Evolutionary conservation across 1,139 yeast genomes (phyloP), one percentile per base, ranked within the genome.

Genomic region (Chernovozyma aurita): DNA sequence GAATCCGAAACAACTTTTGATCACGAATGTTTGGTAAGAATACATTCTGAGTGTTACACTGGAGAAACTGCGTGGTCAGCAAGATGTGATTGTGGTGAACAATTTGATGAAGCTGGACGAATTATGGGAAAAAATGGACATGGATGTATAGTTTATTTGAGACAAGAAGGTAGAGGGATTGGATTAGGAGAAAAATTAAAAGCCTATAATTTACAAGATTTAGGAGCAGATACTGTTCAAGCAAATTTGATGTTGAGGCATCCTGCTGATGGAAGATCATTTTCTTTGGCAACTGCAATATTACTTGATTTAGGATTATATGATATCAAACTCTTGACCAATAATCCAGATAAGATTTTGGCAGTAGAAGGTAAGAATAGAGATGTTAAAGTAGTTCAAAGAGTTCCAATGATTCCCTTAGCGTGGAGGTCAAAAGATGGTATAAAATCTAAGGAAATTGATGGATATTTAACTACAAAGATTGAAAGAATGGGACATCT

Each of bases 31-130:
- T 46, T 68, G 37, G 72, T 67, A 12, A 74, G 98, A 43, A 88
- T 94, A 46, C 99, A 94, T 56, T 85, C 95, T 4, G 99, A 94
- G 57, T 94, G 98, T 59, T 94, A 92, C 63, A 94, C 99, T 0
- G 98, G 98, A 6, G 99, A 94, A 57, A 92, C 97, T 1, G 97
- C 97, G 11, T 94, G 98, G 97, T 80, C 94, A 41, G 97, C 98
- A 2, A 75, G 99, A 37, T 94, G 98, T 60, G 98, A 94, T 61
- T 94, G 99, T 62, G 99, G 98, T 12, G 98, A 94, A 60, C 98
- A 94, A 65, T 85, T 94, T 49, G 97, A 92, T 59, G 97, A 94
- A 59, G 97, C 98, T 1, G 98, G 97, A 7, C 73, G 95, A 43
- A 63, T 85, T 31, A 92, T 94, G 90, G 95, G 95, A 4, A 66